Evolutionary conservation across 2,329 filamentous ascomycete genomes (phyloP), one percentile per base, ranked within the genome.

Genomic region (Fusarium goolgardi): DNA sequence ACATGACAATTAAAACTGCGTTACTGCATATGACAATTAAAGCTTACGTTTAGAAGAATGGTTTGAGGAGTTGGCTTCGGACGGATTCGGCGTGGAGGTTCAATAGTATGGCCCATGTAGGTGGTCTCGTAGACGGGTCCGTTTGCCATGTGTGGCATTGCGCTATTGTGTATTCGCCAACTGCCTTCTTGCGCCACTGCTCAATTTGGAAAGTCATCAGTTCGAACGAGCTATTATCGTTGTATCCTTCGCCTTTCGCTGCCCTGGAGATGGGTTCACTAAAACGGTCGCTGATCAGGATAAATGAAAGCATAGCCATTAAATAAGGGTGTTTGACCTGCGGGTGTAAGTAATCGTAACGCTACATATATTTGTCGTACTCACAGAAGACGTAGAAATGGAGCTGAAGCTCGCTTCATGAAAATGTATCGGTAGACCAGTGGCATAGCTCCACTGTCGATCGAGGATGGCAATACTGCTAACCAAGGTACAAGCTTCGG

Each of bases 141-240:
- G 59, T 41, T 13, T 55, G 59, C 64, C 65, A 67, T 5, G 53
- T 18, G 8, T 55, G 49, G 3, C 44, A 68, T 7, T 49, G 51
- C 0, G 65, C 45, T 5, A 67, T 18, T 1, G 53, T 55, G 18
- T 71, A 41, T 11, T 67, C 44, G 1, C 64, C 72, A 3, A 75
- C 64, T 2, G 69, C 69, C 5, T 65, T 71, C 25, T 70, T 75
- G 3, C 70, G 54, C 73, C 73, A 75, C 29, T 74, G 72, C 13
- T 73, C 71, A 6, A 76, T 68, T 21, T 76, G 75, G 11, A 76
- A 76, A 9, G 68, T 75, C 65, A 76, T 68, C 6, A 76, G 11
- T 11, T 76, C 75, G n/a, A 74, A 73, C 0, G 68, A 65, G 16
- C 72, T 75, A 5, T 75, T 65, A 11, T 76, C 73, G 0, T 69